Conservation (phyloP, 2,329 filamentous ascomycete species). For the Paradendryphiella salina region DNA sequence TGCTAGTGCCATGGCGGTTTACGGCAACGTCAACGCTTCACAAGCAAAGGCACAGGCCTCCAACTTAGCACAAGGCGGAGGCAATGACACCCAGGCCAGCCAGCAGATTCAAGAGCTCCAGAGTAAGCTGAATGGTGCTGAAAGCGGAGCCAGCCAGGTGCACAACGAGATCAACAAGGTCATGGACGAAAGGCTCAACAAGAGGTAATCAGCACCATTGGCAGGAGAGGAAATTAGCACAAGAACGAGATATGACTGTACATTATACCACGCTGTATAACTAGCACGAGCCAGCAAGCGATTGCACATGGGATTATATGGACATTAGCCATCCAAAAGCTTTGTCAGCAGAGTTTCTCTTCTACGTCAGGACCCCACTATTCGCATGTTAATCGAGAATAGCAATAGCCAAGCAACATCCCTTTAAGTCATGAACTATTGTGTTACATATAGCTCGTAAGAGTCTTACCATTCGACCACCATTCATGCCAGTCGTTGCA, state of each 20-base stretch:
- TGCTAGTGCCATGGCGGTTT: conserved; percentile 91
- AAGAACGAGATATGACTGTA: conserved; percentile 28
- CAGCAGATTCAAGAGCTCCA: conserved; percentile 42
- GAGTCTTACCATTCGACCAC: background rate
- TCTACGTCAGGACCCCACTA: conserved; percentile 15
- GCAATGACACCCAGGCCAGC: conserved; percentile 26
- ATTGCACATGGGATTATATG: conserved; percentile 26
- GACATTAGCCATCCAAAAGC: conserved; percentile 22
- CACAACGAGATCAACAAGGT: conserved; percentile 40
- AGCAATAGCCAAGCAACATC: conserved; percentile 3
- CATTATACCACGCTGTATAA: conserved; percentile 40
- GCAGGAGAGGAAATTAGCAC: background rate
- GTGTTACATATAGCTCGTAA: too few relatives aligned
- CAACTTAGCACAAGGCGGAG: conserved; percentile 39
- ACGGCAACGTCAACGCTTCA: conserved; percentile 84
- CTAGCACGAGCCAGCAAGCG: conserved; percentile 28
- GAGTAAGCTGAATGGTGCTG: conserved; percentile 29
- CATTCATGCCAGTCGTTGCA: conserved; percentile 20
- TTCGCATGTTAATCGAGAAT: conserved; percentile 19
- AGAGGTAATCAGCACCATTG: conserved; percentile 21
- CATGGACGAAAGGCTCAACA: conserved; percentile 43
- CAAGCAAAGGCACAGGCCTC: conserved; percentile 71
- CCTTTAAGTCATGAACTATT: background rate
- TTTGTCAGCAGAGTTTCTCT: conserved; percentile 20
- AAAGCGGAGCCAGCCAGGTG: conserved; percentile 29